Evolutionary conservation across 495 filamentous ascomycete species (phyloP).

Genomic region (Talaromyces ruber): DNA sequence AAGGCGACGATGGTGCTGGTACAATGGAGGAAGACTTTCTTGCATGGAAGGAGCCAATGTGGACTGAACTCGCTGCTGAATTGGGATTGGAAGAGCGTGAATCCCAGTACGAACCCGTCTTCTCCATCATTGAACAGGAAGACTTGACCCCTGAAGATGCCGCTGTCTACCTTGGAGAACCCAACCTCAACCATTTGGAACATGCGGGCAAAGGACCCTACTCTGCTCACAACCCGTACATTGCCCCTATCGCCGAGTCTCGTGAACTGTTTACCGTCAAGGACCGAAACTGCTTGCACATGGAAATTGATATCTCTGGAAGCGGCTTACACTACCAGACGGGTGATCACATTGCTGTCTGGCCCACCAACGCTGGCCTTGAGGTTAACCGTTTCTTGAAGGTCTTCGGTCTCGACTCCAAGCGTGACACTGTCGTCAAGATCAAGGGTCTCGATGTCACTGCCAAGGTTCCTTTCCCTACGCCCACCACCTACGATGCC

Average conservation of each 20-base stretch:
- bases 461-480: slow-evolving; percentile 95
- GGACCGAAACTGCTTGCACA: slow-evolving; percentile 90
- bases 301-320: slow-evolving; percentile 86
- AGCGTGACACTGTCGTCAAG: slow-evolving; percentile 75
- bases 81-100: slow-evolving; percentile 93
- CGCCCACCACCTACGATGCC: slow-evolving; percentile 93
- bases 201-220: slow-evolving; percentile 79
- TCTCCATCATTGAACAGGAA: slow-evolving; percentile 70
- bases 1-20: slow-evolving; percentile 95
- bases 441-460: slow-evolving; percentile 93
- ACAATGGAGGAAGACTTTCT: slow-evolving; percentile 99
- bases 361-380: slow-evolving; percentile 90
- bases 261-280: slow-evolving; percentile 86
- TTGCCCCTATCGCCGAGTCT: slow-evolving; percentile 88
- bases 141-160: slow-evolving; percentile 68
- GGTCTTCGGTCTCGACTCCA: slow-evolving; percentile 64
- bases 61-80: slow-evolving; percentile 68
- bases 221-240: slow-evolving; percentile 94
- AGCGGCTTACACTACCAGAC: slow-evolving; percentile 84
- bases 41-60: slow-evolving; percentile 99
- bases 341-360: slow-evolving; percentile 93
- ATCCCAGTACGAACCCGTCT: slow-evolving; percentile 90
- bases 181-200: slow-evolving; percentile 91
- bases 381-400: slow-evolving; percentile 88
- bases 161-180: slow-evolving; percentile 89